These are phyloP conservation scores for Apiospora sp. DNA, from an alignment of 2,329 filamentous ascomycete species.

Conservation along the genomic window DNA sequence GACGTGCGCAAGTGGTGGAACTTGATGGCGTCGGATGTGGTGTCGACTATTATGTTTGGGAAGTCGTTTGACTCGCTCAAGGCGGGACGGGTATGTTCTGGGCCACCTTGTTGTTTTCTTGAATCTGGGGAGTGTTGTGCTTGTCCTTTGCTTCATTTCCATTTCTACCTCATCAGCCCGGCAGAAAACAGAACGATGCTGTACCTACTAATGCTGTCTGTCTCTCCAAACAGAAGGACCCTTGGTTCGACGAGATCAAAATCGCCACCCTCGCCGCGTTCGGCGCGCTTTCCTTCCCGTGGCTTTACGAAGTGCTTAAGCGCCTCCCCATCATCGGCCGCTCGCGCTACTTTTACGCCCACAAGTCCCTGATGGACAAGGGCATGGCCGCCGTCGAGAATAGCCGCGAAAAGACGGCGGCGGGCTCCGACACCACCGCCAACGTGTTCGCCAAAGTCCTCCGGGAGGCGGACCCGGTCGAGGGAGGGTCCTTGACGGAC, in stretches of 20 bases:
- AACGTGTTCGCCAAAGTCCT: neutral
- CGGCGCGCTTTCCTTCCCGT: neutral
- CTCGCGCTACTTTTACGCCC: neutral
- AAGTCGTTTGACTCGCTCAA: conserved; percentile 62
- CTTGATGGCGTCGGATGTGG: conserved; percentile 62
- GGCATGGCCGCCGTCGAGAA: neutral
- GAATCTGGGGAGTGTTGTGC: no score
- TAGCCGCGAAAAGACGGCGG: neutral
- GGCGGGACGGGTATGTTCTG: neutral
- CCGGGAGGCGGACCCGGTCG: neutral
- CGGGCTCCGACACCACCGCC: neutral
- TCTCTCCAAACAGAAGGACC: neutral
- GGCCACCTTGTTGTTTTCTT: no score
- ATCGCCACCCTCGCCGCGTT: neutral
- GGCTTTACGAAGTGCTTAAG: neutral
- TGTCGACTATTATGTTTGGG: conserved; percentile 61
- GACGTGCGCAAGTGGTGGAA: conserved; percentile 63
- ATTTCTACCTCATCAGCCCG: no score
- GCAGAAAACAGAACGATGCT: neutral
- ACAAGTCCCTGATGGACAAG: neutral
- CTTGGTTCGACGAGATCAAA: neutral
- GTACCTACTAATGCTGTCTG: neutral
- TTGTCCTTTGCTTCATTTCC: no score
- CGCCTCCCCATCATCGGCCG: neutral
- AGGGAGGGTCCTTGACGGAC: neutral